These are phyloP conservation scores for Fusarium coffeatum DNA, from an alignment of 2,329 filamentous ascomycete genomes.

Conservation along the genomic window DNA sequence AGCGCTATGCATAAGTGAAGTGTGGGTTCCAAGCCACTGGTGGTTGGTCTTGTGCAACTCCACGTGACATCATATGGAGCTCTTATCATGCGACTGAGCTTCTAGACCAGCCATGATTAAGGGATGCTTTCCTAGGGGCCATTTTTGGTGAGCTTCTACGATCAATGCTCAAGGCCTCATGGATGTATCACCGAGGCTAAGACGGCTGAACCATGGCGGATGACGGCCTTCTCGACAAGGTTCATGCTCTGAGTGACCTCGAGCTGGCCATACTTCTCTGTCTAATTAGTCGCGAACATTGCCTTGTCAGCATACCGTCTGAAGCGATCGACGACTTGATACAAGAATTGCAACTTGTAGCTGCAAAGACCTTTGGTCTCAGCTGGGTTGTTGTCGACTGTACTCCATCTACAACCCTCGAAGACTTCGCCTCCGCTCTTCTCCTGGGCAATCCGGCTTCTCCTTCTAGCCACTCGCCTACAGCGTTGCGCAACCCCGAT, in stretches of 20 bases:
- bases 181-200: slow-evolving; percentile 38
- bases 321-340: slow-evolving; percentile 74
- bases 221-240: slow-evolving; percentile 71
- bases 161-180: slow-evolving; percentile 39
- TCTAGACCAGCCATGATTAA: slow-evolving; percentile 17
- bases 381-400: slow-evolving; percentile 78
- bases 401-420: slow-evolving; percentile 76
- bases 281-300: slow-evolving; percentile 85
- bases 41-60: slow-evolving; percentile 36
- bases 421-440: slow-evolving; percentile 81
- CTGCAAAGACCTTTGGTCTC: slow-evolving; percentile 77
- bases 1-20: slow-evolving; percentile 46
- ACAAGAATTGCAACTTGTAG: slow-evolving; percentile 79
- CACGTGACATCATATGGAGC: slow-evolving; percentile 49
- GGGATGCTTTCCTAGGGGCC: slow-evolving; percentile 11
- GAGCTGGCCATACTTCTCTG: slow-evolving; percentile 88
- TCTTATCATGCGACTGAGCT: slow-evolving; percentile 41
- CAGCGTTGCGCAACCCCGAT: slow-evolving; percentile 44
- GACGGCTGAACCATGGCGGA: slow-evolving; percentile 65
- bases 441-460: slow-evolving; percentile 56
- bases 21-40: slow-evolving; percentile 4
- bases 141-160: slow-evolving; percentile 6
- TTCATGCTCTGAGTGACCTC: slow-evolving; percentile 85
- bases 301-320: slow-evolving; percentile 80
- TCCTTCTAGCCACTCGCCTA: slow-evolving; percentile 43